Conservation (phyloP, 306 rosid species). For the Cajanus cajan region DNA sequence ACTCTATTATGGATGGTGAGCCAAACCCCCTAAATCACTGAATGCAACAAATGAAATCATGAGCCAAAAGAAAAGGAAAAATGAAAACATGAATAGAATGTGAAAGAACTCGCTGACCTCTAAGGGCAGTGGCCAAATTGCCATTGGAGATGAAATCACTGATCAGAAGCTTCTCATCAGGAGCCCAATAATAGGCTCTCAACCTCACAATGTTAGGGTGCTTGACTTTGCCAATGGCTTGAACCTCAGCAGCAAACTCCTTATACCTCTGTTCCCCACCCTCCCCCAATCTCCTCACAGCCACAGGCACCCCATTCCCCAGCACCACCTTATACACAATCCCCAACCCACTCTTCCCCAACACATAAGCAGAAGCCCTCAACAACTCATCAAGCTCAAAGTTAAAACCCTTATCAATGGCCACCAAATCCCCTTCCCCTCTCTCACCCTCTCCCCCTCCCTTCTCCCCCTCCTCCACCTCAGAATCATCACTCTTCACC, state of each 20-base stretch:
- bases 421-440: constrained; percentile 81
- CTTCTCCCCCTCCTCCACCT: constrained; percentile 58
- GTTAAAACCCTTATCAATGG: constrained; percentile 80
- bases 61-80: not conserved
- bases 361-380: constrained; percentile 91
- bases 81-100: not conserved
- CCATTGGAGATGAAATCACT: constrained; percentile 94
- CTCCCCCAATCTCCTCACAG: constrained; percentile 93
- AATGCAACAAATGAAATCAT: not conserved
- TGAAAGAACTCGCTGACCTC: constrained; percentile 49
- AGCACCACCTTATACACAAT: constrained; percentile 97
- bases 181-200: constrained; percentile 95
- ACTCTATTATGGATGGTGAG: not conserved
- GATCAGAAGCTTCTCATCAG: constrained; percentile 93
- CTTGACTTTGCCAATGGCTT: constrained; percentile 86
- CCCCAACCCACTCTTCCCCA: constrained; percentile 96
- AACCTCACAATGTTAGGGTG: constrained; percentile 84
- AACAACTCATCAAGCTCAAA: constrained; percentile 93
- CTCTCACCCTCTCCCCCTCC: constrained; percentile 36
- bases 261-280: constrained; percentile 95
- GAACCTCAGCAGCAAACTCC: constrained; percentile 87
- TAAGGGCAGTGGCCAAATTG: constrained; percentile 73
- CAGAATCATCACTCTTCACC: constrained; percentile 66
- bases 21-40: constrained; percentile 1
- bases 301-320: constrained; percentile 94